Percentiles rank a stretch among this genome's conserved stretches.
phyloP scores from a whole-genome alignment of 1,284 basidiomycete genomes.

The Mycena sp. region DNA sequence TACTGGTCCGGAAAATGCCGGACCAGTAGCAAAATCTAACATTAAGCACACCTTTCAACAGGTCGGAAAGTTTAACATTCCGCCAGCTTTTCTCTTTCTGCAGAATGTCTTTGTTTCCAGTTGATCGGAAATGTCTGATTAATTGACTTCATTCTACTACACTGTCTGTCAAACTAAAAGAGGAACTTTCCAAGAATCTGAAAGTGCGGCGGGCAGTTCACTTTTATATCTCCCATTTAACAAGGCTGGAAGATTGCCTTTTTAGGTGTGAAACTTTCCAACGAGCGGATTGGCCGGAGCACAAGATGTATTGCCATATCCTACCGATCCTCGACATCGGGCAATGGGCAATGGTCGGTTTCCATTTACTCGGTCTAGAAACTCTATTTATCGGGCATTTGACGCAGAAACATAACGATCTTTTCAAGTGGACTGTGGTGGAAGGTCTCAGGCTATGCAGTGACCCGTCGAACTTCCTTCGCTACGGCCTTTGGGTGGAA shows the following conservation, averaged over 20 bases:
- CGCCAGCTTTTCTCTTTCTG: no score
- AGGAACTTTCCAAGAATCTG: no score
- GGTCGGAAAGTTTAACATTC: no score
- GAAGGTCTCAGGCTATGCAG: neutral
- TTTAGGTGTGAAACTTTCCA: neutral
- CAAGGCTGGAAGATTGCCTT: neutral
- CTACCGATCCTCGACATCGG: slow-evolving; percentile 2
- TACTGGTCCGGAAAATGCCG: no score
- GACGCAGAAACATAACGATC: neutral
- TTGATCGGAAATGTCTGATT: no score
- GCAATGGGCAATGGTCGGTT: neutral
- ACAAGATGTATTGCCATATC: slow-evolving; percentile 8
- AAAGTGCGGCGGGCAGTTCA: no score
- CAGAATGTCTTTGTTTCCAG: no score
- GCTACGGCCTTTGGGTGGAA: neutral
- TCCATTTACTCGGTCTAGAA: neutral
- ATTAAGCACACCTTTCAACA: no score
- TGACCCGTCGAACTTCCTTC: neutral
- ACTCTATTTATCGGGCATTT: neutral
- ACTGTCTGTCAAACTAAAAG: no score
- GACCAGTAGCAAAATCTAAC: no score
- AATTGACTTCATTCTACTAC: no score
- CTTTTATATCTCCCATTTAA: neutral
- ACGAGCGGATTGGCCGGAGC: slow-evolving; percentile 1
- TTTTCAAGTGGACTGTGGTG: slow-evolving; percentile 1